Evolutionary conservation across 2,329 filamentous ascomycete genomes (phyloP), one percentile per base, ranked within the genome.

Genomic region (Talaromyces piceae): DNA sequence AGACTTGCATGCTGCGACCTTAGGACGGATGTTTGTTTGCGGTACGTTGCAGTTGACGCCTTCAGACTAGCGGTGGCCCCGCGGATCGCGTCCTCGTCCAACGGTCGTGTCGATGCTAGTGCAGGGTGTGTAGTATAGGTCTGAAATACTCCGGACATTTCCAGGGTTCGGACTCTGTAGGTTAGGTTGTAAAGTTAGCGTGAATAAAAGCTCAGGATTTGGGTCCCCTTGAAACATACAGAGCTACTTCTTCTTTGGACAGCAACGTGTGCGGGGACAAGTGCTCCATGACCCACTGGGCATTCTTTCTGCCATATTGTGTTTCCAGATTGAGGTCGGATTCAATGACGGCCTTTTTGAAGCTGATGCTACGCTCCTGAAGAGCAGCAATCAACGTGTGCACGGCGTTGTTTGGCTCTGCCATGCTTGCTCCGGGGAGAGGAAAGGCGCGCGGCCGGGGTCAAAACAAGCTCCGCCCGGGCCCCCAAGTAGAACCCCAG

Each of bases 31-130:
- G 62, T 65, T 48, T 71, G 68, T 55, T 59, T 63, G 25, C 65
- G 57, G 33, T 67, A 64, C 5, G 60, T 59, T 7, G 58, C 59
- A 1, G 69, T 72, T 7, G 69, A 71, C n/a, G 60, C 57, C 46
- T 67, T 63, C 28, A 73, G 58, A 8, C 59, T 61, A 43, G 63
- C 57, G 45, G 70, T 70, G 25, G 69, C 63, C 46, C 45, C 58
- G 47, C 57, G 65, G 41, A 73, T 62, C 44, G 72, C 69, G 20
- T 64, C 61, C 47, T 72, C 70, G 5, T 67, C 58, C 47, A 73
- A 57, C n/a, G 68, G 67, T 56, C 67, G 63, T 13, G 61, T 67
- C 43, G 63, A 58, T 41, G 56, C 50, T 16, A 68, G 51, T 23
- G 64, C 60, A 22, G 58, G 54, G 27, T 61, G 56, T 28, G 57